A percentile compares a stretch with the other conserved stretches of the same genome.
These are phyloP conservation scores for Apiospora marii DNA, from an alignment of 2,329 filamentous ascomycete genomes.

Conservation along the genomic window DNA sequence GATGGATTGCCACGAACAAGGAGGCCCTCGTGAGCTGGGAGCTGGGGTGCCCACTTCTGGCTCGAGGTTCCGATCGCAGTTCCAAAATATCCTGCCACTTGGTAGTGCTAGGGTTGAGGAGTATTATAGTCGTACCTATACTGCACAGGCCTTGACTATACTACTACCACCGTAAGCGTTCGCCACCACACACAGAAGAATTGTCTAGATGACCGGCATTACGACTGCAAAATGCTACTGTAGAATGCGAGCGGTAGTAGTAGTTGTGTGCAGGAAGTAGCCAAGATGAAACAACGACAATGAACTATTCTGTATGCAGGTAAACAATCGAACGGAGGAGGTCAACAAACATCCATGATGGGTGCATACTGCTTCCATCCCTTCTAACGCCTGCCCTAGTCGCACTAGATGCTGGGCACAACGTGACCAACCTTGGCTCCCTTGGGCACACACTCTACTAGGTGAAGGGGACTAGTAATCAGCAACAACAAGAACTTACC, in stretches of 20 bases:
- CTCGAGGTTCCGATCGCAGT: constrained; percentile 17
- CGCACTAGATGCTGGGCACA: constrained; percentile 18
- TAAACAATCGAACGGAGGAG: constrained; percentile 12
- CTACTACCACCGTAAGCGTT: neutral
- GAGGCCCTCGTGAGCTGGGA: constrained; percentile 16
- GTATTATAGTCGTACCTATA: neutral
- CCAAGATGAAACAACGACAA: neutral
- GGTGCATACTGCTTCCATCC: neutral
- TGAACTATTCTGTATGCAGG: neutral
- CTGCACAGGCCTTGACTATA: neutral
- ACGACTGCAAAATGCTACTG: neutral
- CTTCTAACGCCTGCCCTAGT: constrained; percentile 6
- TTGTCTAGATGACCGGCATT: neutral
- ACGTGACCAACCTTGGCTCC: constrained; percentile 14
- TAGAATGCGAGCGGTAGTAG: neutral
- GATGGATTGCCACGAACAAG: neutral
- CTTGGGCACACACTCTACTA: neutral
- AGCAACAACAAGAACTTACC: constrained; percentile 20
- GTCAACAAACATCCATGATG: constrained; percentile 4
- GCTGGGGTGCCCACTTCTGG: constrained; percentile 15
- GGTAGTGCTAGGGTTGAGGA: neutral
- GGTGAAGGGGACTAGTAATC: neutral
- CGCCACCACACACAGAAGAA: neutral
- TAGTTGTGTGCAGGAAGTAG: too few relatives aligned
- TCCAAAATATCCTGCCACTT: neutral